phyloP scores from a whole-genome alignment of 169 alveolate species.

The Plasmodium reichenowi region DNA sequence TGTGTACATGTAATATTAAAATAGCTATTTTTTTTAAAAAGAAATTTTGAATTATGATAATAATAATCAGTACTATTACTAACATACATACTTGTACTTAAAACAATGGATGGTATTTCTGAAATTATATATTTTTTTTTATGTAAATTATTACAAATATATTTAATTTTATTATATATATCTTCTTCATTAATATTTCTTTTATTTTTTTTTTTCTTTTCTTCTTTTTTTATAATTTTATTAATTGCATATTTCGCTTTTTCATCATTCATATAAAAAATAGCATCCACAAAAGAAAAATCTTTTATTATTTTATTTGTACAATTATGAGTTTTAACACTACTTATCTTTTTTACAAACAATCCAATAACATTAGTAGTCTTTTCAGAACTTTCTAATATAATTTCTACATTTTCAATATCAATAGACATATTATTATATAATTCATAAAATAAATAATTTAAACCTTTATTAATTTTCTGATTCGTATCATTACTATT shows the following conservation, averaged over 20 bases:
- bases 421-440: constrained; percentile 65
- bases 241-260: constrained; percentile 34
- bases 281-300: constrained; percentile 34
- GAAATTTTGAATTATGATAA: constrained; percentile 19
- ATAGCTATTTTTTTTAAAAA: constrained; percentile 38
- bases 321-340: constrained; percentile 25
- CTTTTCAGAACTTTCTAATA: constrained; percentile 57
- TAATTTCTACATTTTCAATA: constrained; percentile 37
- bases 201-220: constrained; percentile 46
- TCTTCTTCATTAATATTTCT: constrained; percentile 46
- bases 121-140: constrained; percentile 23
- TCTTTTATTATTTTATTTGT: constrained; percentile 25
- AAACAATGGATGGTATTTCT: constrained; percentile 21
- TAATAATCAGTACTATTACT: constrained; percentile 30
- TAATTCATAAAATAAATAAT: constrained; percentile 32
- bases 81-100: constrained; percentile 26
- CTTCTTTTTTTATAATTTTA: constrained; percentile 49
- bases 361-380: constrained; percentile 31
- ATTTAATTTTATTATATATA: constrained; percentile 37
- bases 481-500: constrained; percentile 16
- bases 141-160: constrained; percentile 23
- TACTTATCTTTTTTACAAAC: constrained; percentile 20
- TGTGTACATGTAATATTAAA: constrained; percentile 54
- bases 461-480: constrained; percentile 52
- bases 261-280: constrained; percentile 63